Evolutionary conservation across 1,284 basidiomycete species (phyloP).

Genomic region (Anthracocystis panici-leucophaei): DNA sequence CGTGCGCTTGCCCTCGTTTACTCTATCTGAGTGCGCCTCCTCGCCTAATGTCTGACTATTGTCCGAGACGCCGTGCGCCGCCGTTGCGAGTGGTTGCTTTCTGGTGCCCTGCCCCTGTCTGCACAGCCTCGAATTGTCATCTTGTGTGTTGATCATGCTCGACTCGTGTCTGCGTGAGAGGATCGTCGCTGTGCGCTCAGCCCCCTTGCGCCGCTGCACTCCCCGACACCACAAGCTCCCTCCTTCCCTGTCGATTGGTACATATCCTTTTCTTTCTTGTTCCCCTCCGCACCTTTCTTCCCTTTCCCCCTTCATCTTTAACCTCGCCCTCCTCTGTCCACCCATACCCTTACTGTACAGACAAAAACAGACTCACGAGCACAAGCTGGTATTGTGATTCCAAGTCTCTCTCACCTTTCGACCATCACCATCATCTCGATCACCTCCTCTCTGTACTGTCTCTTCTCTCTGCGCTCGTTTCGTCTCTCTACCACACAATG

Average conservation of each 20-base stretch:
- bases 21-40: not conserved
- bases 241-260: conserved; percentile 13
- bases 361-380: conserved; percentile 6
- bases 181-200: conserved; percentile 27
- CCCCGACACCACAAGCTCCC: not conserved
- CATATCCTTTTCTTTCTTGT: conserved; percentile 22
- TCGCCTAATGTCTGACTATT: not conserved
- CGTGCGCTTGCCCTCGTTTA: not conserved
- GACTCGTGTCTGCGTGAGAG: conserved; percentile 14
- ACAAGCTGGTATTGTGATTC: conserved; percentile 33
- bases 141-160: conserved; percentile 32
- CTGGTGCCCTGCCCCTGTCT: not conserved
- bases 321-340: not conserved
- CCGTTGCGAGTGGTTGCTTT: not conserved
- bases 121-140: conserved; percentile 1
- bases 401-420: not conserved
- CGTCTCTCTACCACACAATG: conserved; percentile 25
- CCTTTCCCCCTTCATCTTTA: not conserved
- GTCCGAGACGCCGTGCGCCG: conserved; percentile 2
- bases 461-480: not conserved
- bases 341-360: not conserved
- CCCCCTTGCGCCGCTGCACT: conserved; percentile 21
- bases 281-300: conserved; percentile 4
- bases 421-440: conserved; percentile 4
- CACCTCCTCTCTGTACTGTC: conserved; percentile 2